Base-by-base conservation (phyloP, 768 basidiomycete genomes). In the Lyophyllum atratum region DNA sequence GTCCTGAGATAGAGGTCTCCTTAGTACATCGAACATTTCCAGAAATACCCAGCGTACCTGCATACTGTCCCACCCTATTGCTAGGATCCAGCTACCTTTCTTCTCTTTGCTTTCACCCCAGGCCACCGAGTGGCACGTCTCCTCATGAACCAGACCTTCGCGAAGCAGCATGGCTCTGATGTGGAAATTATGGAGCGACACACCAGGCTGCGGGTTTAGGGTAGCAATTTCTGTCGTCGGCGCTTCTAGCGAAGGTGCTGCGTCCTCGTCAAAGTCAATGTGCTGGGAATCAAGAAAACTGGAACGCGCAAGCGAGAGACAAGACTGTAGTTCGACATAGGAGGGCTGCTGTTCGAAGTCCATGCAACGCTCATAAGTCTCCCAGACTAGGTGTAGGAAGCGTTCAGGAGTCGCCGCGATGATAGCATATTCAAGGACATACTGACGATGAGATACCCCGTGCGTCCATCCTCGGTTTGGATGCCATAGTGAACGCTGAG, bases 41-140 rank as follows among this genome's bases (percentile, higher is more conserved):
- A 12, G 2, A 12, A 26, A 29, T 19, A 0, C n/a, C n/a, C 15
- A 2, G 44, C 52, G 34, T 45, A 59, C 61, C 58, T 59, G 34
- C n/a, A 59, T 37, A 44, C 52, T 59, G 22, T 59, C 58, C 61
- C 61, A 62, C 9, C 61, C 58, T 6, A 59, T 4, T 6, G 53
- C 47, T 14, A 56, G 3, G n/a, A 59, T 40, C 17, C n/a, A 33
- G 10, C 29, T 54, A 12, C 49, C 58, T 31, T 56, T 56, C 7
- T 51, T 56, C 37, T 59, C 61, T 43, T 29, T 56, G 31, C 56
- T 59, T 48, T 54, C 52, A 10, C 61, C 61, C 9, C 42, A 7
- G 17, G 42, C 17, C 5, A 34, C 4, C n/a, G 51, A 33, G 17
- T 54, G 47, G 25, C 54, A 59, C 12, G 44, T 3, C 11, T 25